Conservation (phyloP, 192 early-diverging fungal species). For the Cladochytrium replicatum region DNA sequence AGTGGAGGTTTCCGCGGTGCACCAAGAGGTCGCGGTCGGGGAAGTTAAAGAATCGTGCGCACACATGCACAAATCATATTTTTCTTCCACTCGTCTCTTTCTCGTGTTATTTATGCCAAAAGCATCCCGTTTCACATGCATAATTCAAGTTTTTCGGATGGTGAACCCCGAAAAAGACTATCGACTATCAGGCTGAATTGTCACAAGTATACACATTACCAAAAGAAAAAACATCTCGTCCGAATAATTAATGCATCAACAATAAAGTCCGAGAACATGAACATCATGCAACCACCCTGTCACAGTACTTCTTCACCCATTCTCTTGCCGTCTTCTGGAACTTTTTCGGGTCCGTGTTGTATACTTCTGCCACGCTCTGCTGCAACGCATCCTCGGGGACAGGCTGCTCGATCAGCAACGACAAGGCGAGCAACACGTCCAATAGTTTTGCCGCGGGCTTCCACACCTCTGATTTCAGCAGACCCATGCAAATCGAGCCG, state of each 20-base stretch:
- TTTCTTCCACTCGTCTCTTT: no score
- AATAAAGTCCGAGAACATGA: no score
- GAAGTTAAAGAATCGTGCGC: conserved; percentile 16
- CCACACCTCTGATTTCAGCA: conserved; percentile 70
- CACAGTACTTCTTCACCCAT: conserved; percentile 62
- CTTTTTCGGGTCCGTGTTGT: conserved; percentile 46
- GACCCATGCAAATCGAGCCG: conserved; percentile 64
- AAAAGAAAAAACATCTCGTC: no score
- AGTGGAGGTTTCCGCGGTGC: conserved; percentile 19
- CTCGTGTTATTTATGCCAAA: no score
- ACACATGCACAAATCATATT: no score
- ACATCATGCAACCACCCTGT: no score
- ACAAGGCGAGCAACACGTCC: conserved; percentile 57
- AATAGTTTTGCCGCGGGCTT: conserved; percentile 66
- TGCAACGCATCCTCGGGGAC: conserved; percentile 79
- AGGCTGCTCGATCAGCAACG: conserved; percentile 56
- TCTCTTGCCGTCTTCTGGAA: conserved; percentile 67
- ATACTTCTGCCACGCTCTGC: conserved; percentile 61
- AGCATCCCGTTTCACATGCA: no score
- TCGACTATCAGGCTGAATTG: no score
- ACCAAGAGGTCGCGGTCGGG: conserved; percentile 25
- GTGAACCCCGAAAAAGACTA: no score
- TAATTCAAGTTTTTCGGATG: no score
- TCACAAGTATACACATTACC: no score
- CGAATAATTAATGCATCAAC: no score